phyloP scores from a whole-genome alignment of 306 rosid species.

The Malus orientalis region DNA sequence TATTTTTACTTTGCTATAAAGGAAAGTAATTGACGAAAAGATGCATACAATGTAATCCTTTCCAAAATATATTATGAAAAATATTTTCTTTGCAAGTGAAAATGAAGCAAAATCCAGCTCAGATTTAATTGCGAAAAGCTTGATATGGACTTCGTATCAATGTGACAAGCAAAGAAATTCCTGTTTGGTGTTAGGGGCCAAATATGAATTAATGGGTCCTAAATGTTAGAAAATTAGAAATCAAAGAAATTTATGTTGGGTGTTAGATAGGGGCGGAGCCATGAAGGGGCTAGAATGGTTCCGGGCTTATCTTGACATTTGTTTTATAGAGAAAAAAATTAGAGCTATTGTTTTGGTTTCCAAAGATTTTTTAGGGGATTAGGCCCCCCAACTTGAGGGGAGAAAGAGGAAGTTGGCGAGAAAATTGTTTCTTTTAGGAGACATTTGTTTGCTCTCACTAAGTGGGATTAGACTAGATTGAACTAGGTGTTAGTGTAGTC shows the following conservation, averaged over 20 bases:
- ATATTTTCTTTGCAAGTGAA: background rate
- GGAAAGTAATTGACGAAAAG: background rate
- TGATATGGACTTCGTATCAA: background rate
- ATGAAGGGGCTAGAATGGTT: no score
- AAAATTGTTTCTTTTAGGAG: no score
- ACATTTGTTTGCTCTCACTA: no score
- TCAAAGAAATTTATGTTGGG: background rate
- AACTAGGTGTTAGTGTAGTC: no score
- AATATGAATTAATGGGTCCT: background rate
- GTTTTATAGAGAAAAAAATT: no score
- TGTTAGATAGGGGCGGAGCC: no score
- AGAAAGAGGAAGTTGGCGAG: no score
- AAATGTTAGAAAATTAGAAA: background rate
- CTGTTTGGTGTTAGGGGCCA: no score
- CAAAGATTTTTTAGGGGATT: no score
- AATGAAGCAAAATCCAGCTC: background rate
- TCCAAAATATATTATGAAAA: background rate
- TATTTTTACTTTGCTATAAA: background rate
- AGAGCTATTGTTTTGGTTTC: no score
- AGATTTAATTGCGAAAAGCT: background rate
- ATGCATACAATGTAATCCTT: background rate
- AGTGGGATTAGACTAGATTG: no score
- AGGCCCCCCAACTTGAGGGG: no score
- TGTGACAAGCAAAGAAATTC: background rate
- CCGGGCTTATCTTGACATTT: fast-evolving